Base-by-base conservation (phyloP, 176 grass and related monocot genomes). In the Tillandsia leiboldiana region DNA sequence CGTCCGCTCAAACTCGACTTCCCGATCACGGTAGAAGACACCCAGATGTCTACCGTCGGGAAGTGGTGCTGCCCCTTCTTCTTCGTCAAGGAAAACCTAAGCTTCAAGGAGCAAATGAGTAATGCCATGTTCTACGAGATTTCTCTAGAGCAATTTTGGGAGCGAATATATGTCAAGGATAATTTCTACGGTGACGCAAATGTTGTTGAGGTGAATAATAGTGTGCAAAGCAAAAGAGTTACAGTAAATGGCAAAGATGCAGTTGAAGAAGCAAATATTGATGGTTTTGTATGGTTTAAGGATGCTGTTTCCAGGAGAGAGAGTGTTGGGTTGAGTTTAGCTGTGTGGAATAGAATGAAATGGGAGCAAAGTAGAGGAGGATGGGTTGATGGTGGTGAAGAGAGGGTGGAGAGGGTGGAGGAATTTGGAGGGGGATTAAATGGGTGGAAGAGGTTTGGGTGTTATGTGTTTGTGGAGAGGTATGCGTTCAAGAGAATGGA, bases 271-370 rank as follows among this genome's bases (percentile, higher is more conserved):
- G 53, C 66, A 1, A 8, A 54, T 12, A 54, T 50, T 49, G 84
- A 87, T 61, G 84, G 73, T 51, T 85, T 85, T 57, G 58, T 85
- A 50, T 96, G 91, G 84, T 87, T 96, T 79, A 78, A 54, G 64
- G 51, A 75, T 17, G 70, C 57, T 29, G 49, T 53, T 59, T 17
- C 53, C 33, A 73, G 12, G 18, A 56, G 75, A 42, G 76, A 74
- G 70, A 52, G 51, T 4, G 24, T 90, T 0, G 87, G 79, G 15
- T 2, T 96, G 74, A 78, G 71, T 13, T 56, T 52, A 64, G 78
- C 67, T 53, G 50, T 90, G 70, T 83, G 82, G 91, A 84, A 87
- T 64, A 87, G 79, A 70, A 77, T 96, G 75, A 69, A 54, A 68
- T 85, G 79, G 84, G 91, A 96, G 75, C 74, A 85, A 64, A 83